Evolutionary conservation across 2,329 filamentous ascomycete species (phyloP).

Genomic region (Calonectria hawksworthii): DNA sequence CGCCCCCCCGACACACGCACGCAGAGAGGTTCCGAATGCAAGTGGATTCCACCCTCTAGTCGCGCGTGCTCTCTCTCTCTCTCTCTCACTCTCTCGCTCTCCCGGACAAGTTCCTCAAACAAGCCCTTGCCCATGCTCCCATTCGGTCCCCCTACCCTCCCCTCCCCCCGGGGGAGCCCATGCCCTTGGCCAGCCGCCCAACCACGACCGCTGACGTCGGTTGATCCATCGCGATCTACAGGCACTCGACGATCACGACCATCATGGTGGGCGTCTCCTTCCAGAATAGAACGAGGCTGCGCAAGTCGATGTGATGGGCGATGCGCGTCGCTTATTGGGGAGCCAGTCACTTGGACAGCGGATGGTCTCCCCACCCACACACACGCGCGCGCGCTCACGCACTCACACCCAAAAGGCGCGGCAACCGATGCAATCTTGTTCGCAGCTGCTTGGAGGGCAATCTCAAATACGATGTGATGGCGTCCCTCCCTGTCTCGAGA

Average conservation of each 20-base stretch:
- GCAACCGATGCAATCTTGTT: not conserved
- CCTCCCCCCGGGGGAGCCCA: conserved; percentile 3
- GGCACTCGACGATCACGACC: conserved; percentile 32
- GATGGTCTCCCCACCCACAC: not conserved
- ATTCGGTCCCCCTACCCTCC: not conserved
- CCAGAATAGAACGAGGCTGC: conserved; percentile 7
- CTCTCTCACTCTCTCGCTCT: not conserved
- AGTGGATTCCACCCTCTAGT: not conserved
- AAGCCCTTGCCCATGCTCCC: conserved; percentile 13
- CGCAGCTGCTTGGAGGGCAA: not conserved
- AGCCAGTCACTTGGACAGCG: not conserved
- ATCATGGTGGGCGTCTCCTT: conserved; percentile 4
- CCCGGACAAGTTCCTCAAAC: conserved; percentile 21
- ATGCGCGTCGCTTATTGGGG: conserved; percentile 8
- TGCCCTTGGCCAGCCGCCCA: conserved; percentile 16
- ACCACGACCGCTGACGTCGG: conserved; percentile 28
- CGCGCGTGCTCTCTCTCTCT: not conserved
- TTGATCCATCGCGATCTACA: conserved; percentile 35
- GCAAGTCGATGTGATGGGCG: not conserved
- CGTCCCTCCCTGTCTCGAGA: not conserved
- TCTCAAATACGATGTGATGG: conserved; percentile 10
- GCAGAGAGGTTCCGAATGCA: not conserved
- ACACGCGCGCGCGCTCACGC: not conserved
- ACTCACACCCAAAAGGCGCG: conserved; percentile 2
- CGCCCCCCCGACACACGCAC: not conserved